Conservation (phyloP, 2,329 filamentous ascomycete species). For the Lanzia echinophila region DNA sequence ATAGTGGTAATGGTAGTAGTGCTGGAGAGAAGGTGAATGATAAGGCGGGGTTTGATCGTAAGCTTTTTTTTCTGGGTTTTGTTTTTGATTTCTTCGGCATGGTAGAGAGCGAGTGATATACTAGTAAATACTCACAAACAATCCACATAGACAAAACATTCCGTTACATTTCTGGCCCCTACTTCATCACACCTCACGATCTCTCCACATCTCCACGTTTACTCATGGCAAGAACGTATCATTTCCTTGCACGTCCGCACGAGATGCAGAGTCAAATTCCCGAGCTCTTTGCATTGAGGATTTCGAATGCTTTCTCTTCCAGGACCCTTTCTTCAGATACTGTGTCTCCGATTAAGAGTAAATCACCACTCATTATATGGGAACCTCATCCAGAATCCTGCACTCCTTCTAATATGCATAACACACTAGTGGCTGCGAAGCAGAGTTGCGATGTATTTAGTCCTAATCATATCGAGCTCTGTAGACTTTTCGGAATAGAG, state of each 20-base stretch:
- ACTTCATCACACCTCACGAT: not conserved
- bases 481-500: not conserved
- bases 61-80: not conserved
- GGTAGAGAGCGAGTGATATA: too few relatives aligned
- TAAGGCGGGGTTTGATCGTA: not conserved
- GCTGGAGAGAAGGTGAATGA: not conserved
- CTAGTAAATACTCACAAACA: too few relatives aligned
- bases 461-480: constrained; percentile 1
- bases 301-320: too few relatives aligned
- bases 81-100: too few relatives aligned
- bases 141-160: constrained; percentile 5
- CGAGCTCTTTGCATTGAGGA: too few relatives aligned
- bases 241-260: not conserved
- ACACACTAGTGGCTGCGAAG: not conserved
- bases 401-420: not conserved
- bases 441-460: too few relatives aligned
- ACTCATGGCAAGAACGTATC: not conserved
- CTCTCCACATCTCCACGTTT: not conserved
- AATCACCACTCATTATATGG: not conserved
- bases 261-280: not conserved
- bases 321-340: not conserved
- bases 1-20: too few relatives aligned
- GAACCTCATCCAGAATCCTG: not conserved
- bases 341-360: not conserved
- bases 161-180: not conserved